Percentiles rank a stretch among this genome's conserved stretches.
Conservation (phyloP, 1,139 yeast genomes). For the Diutina catenulata region DNA sequence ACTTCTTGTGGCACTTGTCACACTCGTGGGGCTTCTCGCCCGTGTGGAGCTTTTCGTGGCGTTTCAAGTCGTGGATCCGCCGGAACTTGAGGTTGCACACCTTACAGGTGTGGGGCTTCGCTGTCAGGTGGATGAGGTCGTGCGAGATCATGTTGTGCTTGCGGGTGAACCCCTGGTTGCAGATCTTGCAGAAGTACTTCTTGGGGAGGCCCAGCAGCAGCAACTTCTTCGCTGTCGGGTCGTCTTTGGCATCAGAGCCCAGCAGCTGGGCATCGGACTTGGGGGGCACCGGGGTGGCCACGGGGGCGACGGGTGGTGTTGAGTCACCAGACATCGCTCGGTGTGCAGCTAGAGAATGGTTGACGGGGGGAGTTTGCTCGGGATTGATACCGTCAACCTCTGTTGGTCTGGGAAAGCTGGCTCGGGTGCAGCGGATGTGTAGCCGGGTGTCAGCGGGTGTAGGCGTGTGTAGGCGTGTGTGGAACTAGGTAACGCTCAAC, state of each 20-base stretch:
- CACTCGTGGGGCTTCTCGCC: constrained; percentile 66
- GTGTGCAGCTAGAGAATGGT: too few relatives aligned
- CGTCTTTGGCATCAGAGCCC: not conserved
- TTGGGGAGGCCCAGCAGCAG: not conserved
- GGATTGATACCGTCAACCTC: too few relatives aligned
- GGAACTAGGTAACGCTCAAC: too few relatives aligned
- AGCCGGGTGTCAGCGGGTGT: too few relatives aligned
- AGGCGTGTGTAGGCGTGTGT: too few relatives aligned
- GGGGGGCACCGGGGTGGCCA: too few relatives aligned
- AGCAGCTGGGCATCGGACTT: too few relatives aligned
- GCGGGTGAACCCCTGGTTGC: constrained; percentile 53
- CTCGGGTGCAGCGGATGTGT: too few relatives aligned
- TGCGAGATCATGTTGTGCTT: constrained; percentile 70
- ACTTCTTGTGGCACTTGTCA: constrained; percentile 47
- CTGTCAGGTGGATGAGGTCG: constrained; percentile 54
- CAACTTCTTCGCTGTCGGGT: not conserved
- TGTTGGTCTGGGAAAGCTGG: too few relatives aligned
- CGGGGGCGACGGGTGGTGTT: too few relatives aligned
- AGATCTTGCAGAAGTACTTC: constrained; percentile 34
- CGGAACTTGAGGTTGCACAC: constrained; percentile 55
- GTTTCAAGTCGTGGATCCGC: constrained; percentile 61
- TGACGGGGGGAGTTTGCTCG: too few relatives aligned
- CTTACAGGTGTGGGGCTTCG: constrained; percentile 58
- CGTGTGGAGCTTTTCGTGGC: constrained; percentile 67
- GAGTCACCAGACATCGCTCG: too few relatives aligned